phyloP scores from a whole-genome alignment of 768 basidiomycete species.

The Suillus subaureus region DNA sequence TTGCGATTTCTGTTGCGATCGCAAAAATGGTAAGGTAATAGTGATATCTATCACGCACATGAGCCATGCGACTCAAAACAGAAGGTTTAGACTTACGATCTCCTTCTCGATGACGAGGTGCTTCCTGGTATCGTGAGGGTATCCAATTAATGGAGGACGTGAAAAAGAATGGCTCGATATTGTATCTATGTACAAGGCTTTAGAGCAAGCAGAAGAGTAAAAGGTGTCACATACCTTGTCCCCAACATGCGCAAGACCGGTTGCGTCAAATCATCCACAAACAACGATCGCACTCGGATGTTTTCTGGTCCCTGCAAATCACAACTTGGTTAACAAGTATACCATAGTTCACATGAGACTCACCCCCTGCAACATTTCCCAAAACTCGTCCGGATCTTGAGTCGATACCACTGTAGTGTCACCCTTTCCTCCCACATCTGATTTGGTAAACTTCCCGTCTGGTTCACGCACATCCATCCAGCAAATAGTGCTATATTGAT shows the following conservation, averaged over 20 bases:
- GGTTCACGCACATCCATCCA: conserved; percentile 24
- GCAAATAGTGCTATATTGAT: conserved; percentile 20
- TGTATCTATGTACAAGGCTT: conserved; percentile 22
- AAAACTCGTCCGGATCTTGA: conserved; percentile 24
- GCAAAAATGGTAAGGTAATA: conserved; percentile 6
- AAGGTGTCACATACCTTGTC: conserved; percentile 23
- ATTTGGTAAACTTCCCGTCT: background rate
- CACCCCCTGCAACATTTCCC: conserved; percentile 34
- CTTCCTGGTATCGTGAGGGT: conserved; percentile 36
- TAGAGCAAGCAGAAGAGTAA: background rate
- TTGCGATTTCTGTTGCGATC: background rate
- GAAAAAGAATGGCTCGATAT: conserved; percentile 38
- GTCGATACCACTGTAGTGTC: conserved; percentile 14
- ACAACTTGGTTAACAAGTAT: background rate
- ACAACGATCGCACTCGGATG: conserved; percentile 26
- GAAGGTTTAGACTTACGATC: conserved; percentile 29
- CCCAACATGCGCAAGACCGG: conserved; percentile 36
- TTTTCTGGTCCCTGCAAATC: conserved; percentile 15
- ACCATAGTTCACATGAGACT: conserved; percentile 11
- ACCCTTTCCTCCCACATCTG: background rate
- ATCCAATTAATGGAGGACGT: conserved; percentile 34
- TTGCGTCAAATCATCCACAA: conserved; percentile 29
- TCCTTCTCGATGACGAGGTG: conserved; percentile 20
- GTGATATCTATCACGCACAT: conserved; percentile 6
- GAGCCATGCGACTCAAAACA: conserved; percentile 12